Evolutionary conservation across 1,139 yeast species (phyloP), one percentile per base, ranked within the genome.

Genomic region (Geotrichum bryndzae): DNA sequence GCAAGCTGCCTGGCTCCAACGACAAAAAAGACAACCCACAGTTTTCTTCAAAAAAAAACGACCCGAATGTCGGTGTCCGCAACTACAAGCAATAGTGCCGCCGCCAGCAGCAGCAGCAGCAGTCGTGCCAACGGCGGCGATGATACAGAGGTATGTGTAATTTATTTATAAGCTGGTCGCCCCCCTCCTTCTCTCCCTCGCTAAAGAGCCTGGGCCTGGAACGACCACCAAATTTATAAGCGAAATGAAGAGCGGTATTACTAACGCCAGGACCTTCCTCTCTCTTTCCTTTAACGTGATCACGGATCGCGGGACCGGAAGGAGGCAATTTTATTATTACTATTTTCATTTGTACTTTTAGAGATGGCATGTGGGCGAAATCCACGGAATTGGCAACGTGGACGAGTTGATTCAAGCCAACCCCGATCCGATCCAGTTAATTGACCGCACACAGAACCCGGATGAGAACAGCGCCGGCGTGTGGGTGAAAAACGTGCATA

Each of bases 401-500:
- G 63, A 60, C 25, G 54, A 46, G 11, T 51, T 60, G 7, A 35
- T 18, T 2, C 46, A n/a, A n/a, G 54, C 57, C 2, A 51, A 48
- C 29, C 63, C 63, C 3, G 54, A 53, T 27, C 63, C 63, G 1
- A 60, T 60, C 41, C 60, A 57, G 35, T 51, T 60, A 18, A 60
- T 60, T 25, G 63, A 60, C 53, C 51, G 51, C 35, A 57, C 56
- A 2, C 50, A 22, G 15, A 23, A 41, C 29, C 59, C 62, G 1
- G 51, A 38, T 23, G 51, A 52, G 18, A 51, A 61, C 61, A 54
- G 66, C 48, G 52, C 58, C 54, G 54, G 57, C 22, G 62, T 69
- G 13, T 79, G 82, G 82, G 81, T 79, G 0, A 64, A 67, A 2
- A 71, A 73, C 41, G 80, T 77, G 1, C 71, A 71, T 27, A 71